Conservation (phyloP, 208 protist species). For the Crithidia sp. region DNA sequence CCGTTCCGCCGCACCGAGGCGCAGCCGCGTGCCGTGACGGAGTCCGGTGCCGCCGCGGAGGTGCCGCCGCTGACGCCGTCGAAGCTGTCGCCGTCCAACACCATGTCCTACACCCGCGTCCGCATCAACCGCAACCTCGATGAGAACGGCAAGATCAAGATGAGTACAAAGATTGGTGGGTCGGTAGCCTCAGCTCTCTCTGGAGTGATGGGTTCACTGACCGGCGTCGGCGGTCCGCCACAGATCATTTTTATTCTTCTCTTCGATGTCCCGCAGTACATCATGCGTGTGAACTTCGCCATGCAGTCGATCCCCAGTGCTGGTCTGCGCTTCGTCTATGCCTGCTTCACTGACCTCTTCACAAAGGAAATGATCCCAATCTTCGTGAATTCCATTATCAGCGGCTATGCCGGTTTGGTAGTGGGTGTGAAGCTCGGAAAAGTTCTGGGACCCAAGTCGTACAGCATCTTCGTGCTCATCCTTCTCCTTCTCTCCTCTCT, state of each 20-base stretch:
- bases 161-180: conserved; percentile 34
- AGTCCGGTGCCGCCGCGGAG: conserved; percentile 6
- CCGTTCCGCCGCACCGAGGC: conserved; percentile 38
- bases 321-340: conserved; percentile 41
- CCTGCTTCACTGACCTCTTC: conserved; percentile 29
- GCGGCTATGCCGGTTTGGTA: conserved; percentile 37
- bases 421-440: conserved; percentile 42
- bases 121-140: conserved; percentile 50
- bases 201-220: conserved; percentile 49
- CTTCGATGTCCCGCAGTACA: conserved; percentile 55
- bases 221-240: conserved; percentile 40
- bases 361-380: conserved; percentile 36
- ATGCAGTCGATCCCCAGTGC: conserved; percentile 45
- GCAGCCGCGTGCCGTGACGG: conserved; percentile 20
- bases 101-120: conserved; percentile 43
- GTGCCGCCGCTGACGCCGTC: conserved; percentile 30
- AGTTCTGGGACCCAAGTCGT: conserved; percentile 41
- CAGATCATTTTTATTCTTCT: conserved; percentile 55
- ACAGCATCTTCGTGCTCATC: conserved; percentile 43
- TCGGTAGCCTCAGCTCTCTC: conserved; percentile 26
- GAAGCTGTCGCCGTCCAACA: conserved; percentile 38
- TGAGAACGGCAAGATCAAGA: conserved; percentile 39
- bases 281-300: conserved; percentile 46
- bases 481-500: conserved; percentile 46
- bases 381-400: conserved; percentile 32